Evolutionary conservation across 768 basidiomycete genomes (phyloP).

Genomic region (Lentinula lateritia): DNA sequence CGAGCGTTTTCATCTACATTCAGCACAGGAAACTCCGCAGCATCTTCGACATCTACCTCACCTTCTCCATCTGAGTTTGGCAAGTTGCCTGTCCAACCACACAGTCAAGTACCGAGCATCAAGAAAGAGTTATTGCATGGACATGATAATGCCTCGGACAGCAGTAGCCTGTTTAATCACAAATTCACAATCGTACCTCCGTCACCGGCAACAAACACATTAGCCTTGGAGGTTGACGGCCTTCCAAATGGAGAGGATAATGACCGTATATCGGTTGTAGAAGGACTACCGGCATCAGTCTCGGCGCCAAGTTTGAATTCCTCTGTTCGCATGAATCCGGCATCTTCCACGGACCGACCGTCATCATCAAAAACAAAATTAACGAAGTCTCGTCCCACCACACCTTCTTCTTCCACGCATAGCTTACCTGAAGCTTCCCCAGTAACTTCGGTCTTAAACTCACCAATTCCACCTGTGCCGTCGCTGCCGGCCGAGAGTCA

Average conservation of each 20-base stretch:
- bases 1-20: not conserved
- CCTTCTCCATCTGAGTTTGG: not conserved
- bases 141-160: conserved; percentile 1
- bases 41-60: not conserved
- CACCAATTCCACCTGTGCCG: not conserved
- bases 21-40: not conserved
- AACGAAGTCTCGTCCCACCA: conserved; percentile 4
- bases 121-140: not conserved
- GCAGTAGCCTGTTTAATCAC: not conserved
- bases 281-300: conserved; percentile 4
- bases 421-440: not conserved
- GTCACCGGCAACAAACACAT: not conserved
- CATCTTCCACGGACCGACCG: not conserved
- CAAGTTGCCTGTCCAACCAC: not conserved
- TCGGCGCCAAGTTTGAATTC: not conserved
- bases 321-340: not conserved
- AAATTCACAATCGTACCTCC: conserved; percentile 3
- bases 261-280: not conserved
- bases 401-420: conserved; percentile 3
- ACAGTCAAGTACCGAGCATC: conserved; percentile 5
- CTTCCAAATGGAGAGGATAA: not conserved
- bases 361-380: not conserved
- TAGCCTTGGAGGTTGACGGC: not conserved
- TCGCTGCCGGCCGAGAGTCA: not conserved
- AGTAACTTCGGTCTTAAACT: not conserved